Conservation (phyloP, 1,284 basidiomycete species). For the Gymnopus androsaceus region DNA sequence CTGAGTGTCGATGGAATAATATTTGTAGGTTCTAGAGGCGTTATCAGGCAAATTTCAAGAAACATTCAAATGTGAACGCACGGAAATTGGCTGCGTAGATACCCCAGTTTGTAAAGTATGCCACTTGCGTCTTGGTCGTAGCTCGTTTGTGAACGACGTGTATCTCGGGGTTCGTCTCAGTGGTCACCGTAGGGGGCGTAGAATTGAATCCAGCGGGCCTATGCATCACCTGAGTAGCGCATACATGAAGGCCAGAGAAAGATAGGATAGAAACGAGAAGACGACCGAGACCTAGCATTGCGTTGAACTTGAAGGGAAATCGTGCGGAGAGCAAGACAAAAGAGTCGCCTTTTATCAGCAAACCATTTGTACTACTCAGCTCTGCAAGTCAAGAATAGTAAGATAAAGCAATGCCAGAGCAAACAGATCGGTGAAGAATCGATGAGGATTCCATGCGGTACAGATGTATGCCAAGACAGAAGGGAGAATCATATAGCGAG, state of each 20-base stretch:
- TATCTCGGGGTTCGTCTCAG: constrained; percentile 39
- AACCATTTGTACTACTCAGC: too few relatives aligned
- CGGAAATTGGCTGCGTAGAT: constrained; percentile 84
- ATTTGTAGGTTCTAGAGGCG: constrained; percentile 55
- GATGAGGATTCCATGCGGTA: constrained; percentile 2
- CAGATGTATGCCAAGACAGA: neutral
- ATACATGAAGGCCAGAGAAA: constrained; percentile 21
- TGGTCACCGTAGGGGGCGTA: constrained; percentile 37
- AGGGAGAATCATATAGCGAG: neutral
- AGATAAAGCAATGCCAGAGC: too few relatives aligned
- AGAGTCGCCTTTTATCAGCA: too few relatives aligned
- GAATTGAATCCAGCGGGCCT: constrained; percentile 52
- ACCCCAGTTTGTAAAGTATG: constrained; percentile 69
- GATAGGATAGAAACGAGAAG: constrained; percentile 11
- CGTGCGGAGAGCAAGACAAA: neutral
- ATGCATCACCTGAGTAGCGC: constrained; percentile 59
- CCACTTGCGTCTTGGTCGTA: constrained; percentile 50
- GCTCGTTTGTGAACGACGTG: constrained; percentile 49
- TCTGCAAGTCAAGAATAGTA: too few relatives aligned
- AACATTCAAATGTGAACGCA: constrained; percentile 32
- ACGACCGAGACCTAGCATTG: constrained; percentile 6
- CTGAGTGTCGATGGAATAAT: constrained; percentile 54
- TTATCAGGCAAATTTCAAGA: constrained; percentile 13
- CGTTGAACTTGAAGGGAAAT: neutral
- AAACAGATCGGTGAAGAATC: too few relatives aligned